Evolutionary conservation across 2,329 filamentous ascomycete genomes (phyloP).

Genomic region (Metarhizium rileyi): DNA sequence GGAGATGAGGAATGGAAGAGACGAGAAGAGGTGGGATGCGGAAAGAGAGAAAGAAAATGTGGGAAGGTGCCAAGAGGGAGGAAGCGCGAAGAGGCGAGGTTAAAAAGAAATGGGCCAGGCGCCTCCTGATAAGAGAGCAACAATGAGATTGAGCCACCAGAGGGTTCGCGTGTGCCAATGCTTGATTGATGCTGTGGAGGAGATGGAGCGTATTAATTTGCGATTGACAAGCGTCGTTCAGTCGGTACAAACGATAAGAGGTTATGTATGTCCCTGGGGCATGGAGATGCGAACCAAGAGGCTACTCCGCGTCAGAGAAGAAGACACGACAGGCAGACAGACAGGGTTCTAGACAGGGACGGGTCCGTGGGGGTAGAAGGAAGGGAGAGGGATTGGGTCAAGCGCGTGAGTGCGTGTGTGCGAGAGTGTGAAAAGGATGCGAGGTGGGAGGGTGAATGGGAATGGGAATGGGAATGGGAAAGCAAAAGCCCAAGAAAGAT

Average conservation of each 20-base stretch:
- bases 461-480: no score
- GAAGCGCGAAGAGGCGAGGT: not conserved
- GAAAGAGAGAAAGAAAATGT: not conserved
- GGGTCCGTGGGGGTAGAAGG: no score
- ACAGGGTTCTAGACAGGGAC: no score
- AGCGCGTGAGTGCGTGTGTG: no score
- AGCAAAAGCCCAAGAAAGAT: no score
- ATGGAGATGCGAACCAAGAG: no score
- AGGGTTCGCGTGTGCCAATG: not conserved
- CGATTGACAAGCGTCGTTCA: not conserved
- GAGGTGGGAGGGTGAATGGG: no score
- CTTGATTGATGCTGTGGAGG: conserved; percentile 3
- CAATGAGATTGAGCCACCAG: not conserved
- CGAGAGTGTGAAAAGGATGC: no score
- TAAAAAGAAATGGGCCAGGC: not conserved
- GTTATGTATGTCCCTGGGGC: no score
- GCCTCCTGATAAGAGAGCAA: not conserved
- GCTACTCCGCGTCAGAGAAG: no score
- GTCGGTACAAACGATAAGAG: not conserved
- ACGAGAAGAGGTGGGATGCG: not conserved
- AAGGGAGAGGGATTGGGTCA: no score
- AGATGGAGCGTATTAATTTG: not conserved
- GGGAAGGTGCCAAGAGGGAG: not conserved
- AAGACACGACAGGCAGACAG: no score
- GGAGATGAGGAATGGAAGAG: not conserved